Evolutionary conservation across 2,329 filamentous ascomycete species (phyloP), one percentile per base, ranked within the genome.

Genomic region (Myriosclerotinia curreyana): DNA sequence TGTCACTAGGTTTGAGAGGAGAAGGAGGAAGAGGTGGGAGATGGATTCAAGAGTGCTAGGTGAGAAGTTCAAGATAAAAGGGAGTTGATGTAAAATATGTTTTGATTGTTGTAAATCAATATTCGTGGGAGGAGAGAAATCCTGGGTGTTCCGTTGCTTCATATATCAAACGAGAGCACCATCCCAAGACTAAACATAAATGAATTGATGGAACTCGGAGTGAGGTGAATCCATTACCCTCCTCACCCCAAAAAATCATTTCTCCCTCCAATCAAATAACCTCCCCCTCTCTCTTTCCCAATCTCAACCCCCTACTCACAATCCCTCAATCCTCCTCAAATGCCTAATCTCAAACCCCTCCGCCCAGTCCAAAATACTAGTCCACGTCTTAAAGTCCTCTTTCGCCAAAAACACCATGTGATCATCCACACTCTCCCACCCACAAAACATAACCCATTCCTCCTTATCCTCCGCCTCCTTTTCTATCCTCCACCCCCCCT

Each of bases 401-500:
- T 62, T 68, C 52, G 60, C 63, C 28, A 64, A 61, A 58, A 68
- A 67, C 7, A 25, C 60, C 51, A 51, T 46, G 54, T 70, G 64
- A 40, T 66, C 49, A 17, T 62, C 66, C 17, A 68, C 66, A 62
- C 56, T 64, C 31, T 70, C 54, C 52, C 65, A 69, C 3, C 66
- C 66, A 25, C 40, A 65, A 25, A 71, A 68, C 6, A 70, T 22
- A 7, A 65, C 60, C 64, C 65, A 70, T 55, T 70, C 68, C 25
- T 71, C 69, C 31, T 28, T 68, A 31, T 67, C 62, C 25, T 62
- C 42, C 2, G 38, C 56, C 50, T 67, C 67, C 36, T 69, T 68
- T 50, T 71, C 69, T 34, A 66, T 67, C 49, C 64, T 68, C 69
- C 67, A 68, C 1, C 67, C 65, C 0, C 65, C 69, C 36, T 63